These are phyloP conservation scores for Aspergillus pseudoglaucus DNA, from an alignment of 2,329 filamentous ascomycete genomes.

Conservation along the genomic window DNA sequence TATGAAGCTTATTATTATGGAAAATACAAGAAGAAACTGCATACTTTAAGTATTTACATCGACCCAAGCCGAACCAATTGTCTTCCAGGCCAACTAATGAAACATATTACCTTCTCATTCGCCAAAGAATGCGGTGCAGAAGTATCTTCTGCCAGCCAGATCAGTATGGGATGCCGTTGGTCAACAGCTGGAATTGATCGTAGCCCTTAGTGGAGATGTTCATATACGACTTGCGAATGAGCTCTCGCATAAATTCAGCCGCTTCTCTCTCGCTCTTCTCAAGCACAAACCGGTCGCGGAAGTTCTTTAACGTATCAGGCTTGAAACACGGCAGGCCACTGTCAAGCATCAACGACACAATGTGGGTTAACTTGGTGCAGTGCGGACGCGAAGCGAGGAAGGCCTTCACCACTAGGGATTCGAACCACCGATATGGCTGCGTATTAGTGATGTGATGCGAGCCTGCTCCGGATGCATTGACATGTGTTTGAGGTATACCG, in stretches of 20 bases:
- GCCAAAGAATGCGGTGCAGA: neutral
- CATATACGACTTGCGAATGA: conserved; percentile 83
- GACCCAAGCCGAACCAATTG: no score
- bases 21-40: no score
- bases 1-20: no score
- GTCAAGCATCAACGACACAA: conserved; percentile 92
- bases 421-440: conserved; percentile 90
- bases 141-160: neutral
- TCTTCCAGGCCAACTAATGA: no score
- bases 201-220: conserved; percentile 93
- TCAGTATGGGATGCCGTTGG: conserved; percentile 93
- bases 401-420: conserved; percentile 91
- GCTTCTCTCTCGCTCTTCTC: conserved; percentile 90
- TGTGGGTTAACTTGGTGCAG: conserved; percentile 79
- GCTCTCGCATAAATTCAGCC: conserved; percentile 83
- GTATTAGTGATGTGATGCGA: conserved; percentile 54
- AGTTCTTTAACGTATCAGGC: conserved; percentile 86
- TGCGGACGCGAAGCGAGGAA: conserved; percentile 85
- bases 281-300: conserved; percentile 84
- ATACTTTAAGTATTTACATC: no score
- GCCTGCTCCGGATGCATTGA: conserved; percentile 21
- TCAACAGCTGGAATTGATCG: conserved; percentile 95
- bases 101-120: no score
- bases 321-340: conserved; percentile 96
- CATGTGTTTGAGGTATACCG: conserved; percentile 42